Evolutionary conservation across 108 stramenopile species (phyloP).

Genomic region (Chaetoceros tenuissimus): DNA sequence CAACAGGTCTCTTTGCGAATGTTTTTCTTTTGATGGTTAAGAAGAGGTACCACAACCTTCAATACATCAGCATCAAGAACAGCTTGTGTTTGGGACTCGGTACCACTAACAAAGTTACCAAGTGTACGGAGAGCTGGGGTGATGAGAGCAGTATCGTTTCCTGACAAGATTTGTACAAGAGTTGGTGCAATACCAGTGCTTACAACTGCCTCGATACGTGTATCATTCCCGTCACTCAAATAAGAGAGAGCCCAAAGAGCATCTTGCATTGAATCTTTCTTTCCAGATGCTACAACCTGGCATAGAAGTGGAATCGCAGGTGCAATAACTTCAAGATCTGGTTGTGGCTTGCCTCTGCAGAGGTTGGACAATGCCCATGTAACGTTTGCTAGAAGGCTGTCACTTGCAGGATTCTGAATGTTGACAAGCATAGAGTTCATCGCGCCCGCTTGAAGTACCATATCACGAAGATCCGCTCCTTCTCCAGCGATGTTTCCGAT

Average conservation of each 20-base stretch:
- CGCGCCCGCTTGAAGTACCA: slow-evolving; percentile 43
- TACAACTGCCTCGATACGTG: slow-evolving; percentile 64
- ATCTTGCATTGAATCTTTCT: slow-evolving; percentile 42
- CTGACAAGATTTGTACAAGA: slow-evolving; percentile 46
- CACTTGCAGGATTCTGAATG: slow-evolving; percentile 53
- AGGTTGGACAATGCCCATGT: slow-evolving; percentile 91
- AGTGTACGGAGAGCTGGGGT: slow-evolving; percentile 85
- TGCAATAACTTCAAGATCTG: slow-evolving; percentile 27
- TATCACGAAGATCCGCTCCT: slow-evolving; percentile 56
- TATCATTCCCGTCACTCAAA: slow-evolving; percentile 79
- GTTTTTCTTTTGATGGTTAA: slow-evolving; percentile 31
- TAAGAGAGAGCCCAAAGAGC: slow-evolving; percentile 88
- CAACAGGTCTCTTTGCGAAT: slow-evolving; percentile 89
- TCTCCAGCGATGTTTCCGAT: slow-evolving; percentile 96
- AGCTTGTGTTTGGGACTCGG: slow-evolving; percentile 79
- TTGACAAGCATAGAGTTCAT: slow-evolving; percentile 64
- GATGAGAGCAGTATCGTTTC: slow-evolving; percentile 13
- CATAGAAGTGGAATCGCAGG: slow-evolving; percentile 51
- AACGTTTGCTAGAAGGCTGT: slow-evolving; percentile 66
- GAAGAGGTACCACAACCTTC: slow-evolving; percentile 9
- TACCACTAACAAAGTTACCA: slow-evolving; percentile 91
- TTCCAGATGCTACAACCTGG: slow-evolving; percentile 17
- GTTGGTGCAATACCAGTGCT: slow-evolving; percentile 27
- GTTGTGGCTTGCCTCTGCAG: slow-evolving; percentile 90
- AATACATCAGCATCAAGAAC: slow-evolving; percentile 75